phyloP scores from a whole-genome alignment of 129 eudicot genomes.

The Dittrichia graveolens region DNA sequence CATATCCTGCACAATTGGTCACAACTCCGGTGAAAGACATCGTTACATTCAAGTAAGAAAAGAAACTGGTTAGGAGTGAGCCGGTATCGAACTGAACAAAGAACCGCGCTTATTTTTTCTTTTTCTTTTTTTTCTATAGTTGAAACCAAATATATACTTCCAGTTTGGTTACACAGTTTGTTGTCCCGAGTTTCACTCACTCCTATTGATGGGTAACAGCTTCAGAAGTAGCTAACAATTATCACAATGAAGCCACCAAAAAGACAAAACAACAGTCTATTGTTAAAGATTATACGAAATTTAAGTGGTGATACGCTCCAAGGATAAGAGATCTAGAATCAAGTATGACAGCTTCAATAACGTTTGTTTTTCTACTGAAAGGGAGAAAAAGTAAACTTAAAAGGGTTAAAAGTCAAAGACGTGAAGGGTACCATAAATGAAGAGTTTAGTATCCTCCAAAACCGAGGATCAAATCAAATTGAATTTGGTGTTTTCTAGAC shows the following conservation, averaged over 20 bases:
- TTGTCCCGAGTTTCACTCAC: no score
- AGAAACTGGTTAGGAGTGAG: neutral
- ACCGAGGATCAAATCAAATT: slow-evolving; percentile 14
- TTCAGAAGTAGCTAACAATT: neutral
- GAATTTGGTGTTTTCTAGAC: slow-evolving; percentile 15
- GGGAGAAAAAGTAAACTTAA: slow-evolving; percentile 6
- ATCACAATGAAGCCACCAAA: neutral
- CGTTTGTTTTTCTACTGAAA: neutral
- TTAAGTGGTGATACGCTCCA: neutral
- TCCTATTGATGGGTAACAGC: no score
- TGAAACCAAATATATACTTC: no score
- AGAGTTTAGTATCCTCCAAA: slow-evolving; percentile 25
- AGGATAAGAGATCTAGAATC: neutral
- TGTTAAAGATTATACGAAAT: neutral
- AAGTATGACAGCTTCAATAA: slow-evolving; percentile 9
- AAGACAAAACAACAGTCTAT: neutral
- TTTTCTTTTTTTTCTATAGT: no score
- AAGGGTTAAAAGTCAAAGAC: slow-evolving; percentile 25
- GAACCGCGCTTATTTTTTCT: no score
- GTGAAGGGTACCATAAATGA: slow-evolving; percentile 14
- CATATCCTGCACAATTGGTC: slow-evolving; percentile 4
- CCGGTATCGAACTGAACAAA: no score
- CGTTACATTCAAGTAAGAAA: neutral
- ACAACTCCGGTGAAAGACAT: neutral
- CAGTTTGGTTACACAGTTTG: no score